Conservation (phyloP, 129 eudicot species). For the Chrysanthemum seticuspe region DNA sequence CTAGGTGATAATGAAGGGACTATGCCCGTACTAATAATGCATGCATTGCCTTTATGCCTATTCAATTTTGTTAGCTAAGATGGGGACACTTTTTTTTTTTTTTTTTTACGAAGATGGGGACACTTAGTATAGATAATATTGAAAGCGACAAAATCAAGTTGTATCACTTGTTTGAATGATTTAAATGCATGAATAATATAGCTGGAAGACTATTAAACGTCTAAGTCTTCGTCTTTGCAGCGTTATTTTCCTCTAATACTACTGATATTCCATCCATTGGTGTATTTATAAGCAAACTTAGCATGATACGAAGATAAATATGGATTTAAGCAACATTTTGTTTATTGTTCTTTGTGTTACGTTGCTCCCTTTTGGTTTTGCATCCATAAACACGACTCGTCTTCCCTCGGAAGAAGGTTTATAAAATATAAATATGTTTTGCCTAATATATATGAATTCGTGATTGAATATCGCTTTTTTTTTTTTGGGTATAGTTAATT, state of each 20-base stretch:
- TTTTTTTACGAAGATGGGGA: background rate
- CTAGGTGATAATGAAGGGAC: background rate
- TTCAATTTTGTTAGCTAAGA: background rate
- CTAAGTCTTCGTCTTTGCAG: background rate
- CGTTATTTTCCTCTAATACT: background rate
- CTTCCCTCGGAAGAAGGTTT: constrained; percentile 33
- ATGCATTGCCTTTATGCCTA: background rate
- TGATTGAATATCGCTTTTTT: background rate
- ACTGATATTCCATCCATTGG: background rate
- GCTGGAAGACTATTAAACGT: background rate
- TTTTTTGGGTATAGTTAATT: background rate
- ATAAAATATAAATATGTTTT: background rate
- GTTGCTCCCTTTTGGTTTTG: constrained; percentile 25
- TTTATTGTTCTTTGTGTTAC: background rate
- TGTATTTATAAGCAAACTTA: background rate
- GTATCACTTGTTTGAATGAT: background rate
- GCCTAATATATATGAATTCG: background rate
- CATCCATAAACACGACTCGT: constrained; percentile 21
- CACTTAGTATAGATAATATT: too few species aligned
- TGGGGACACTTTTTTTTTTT: background rate
- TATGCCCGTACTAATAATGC: background rate
- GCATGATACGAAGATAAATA: background rate
- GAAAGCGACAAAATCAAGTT: background rate
- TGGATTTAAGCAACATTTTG: constrained; percentile 9
- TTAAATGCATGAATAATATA: background rate